Base-by-base conservation (phyloP, 179 eudicot species). In the Actinidia polygama region DNA sequence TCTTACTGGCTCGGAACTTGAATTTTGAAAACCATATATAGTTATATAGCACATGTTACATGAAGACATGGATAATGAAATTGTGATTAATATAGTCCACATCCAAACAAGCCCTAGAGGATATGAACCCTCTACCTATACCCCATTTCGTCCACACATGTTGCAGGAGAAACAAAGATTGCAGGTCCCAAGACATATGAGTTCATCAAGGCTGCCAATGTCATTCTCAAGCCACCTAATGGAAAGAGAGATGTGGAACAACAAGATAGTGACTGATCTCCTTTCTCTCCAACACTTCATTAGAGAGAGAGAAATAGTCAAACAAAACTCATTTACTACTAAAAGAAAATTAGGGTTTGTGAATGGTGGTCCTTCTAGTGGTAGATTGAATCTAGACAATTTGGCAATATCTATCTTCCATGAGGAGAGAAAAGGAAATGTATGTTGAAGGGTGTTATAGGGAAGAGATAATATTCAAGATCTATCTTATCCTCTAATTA, bases 61-160 rank as follows among this genome's bases (percentile, higher is more conserved):
- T 47, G 72, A 46, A 23, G 46, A 23, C 21, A n/a, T n/a, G n/a
- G n/a, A n/a, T n/a, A n/a, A n/a, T n/a, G n/a, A n/a, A n/a, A n/a
- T n/a, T n/a, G n/a, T n/a, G 16, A 6, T 30, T 3, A 40, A 19
- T 73, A 53, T 50, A 26, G 71, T 75, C 62, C 44, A 75, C 80
- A 82, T 74, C 72, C 71, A 51, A 73, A 50, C 66, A 49, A 63
- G 74, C 18, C 36, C 15, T 44, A 75, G 66, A 74, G 67, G 83
- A 64, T 63, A n/a, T 63, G 73, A 19, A 75, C 74, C 63, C n/a
- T 74, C 63, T 55, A 36, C 55, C 19, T 75, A 47, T 66, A 59
- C 16, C 46, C 80, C 80, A 75, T 75, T 30, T 64, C 18, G 67
- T 53, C 79, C 64, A 82, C 73, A 18, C 67, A 74, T 26, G 75